Percentiles rank a stretch among this genome's conserved stretches.
These are phyloP conservation scores for Infundibulicybe gibba DNA, from an alignment of 768 basidiomycete species.

Conservation along the genomic window DNA sequence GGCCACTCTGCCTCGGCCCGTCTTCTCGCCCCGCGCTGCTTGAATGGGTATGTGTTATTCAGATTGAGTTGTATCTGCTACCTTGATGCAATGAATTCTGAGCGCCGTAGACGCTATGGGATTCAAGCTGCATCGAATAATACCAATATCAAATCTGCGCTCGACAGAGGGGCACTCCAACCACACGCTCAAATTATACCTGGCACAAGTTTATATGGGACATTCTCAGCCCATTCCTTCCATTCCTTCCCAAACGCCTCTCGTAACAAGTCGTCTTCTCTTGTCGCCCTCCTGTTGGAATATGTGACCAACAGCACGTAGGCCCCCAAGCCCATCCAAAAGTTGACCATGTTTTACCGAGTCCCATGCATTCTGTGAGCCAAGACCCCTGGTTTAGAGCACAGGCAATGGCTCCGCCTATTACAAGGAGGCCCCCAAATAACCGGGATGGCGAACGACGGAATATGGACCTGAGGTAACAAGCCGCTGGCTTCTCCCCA, in stretches of 20 bases:
- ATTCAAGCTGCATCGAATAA: too few relatives aligned
- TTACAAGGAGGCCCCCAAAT: constrained; percentile 14
- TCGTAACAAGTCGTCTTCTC: constrained; percentile 24
- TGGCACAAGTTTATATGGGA: constrained; percentile 24
- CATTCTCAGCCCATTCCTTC: constrained; percentile 20
- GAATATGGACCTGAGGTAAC: constrained; percentile 24
- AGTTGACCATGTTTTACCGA: constrained; percentile 6
- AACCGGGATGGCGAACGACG: constrained; percentile 23
- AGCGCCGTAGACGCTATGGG: too few relatives aligned
- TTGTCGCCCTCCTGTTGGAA: constrained; percentile 9
- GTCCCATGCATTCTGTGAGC: constrained; percentile 9
- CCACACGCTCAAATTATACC: constrained; percentile 19
- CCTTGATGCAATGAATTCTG: too few relatives aligned
- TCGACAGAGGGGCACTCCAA: too few relatives aligned
- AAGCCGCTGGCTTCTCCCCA: constrained; percentile 17
- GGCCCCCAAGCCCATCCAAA: not conserved
- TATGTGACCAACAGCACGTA: not conserved
- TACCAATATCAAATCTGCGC: too few relatives aligned
- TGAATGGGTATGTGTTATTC: too few relatives aligned
- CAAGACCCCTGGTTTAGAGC: constrained; percentile 6
- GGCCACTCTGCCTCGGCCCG: too few relatives aligned
- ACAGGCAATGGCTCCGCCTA: constrained; percentile 8
- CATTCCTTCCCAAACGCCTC: constrained; percentile 28
- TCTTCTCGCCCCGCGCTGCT: too few relatives aligned
- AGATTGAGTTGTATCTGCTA: too few relatives aligned